Evolutionary conservation across 2,329 filamentous ascomycete species (phyloP).

Genomic region (Claviceps fusiformis): DNA sequence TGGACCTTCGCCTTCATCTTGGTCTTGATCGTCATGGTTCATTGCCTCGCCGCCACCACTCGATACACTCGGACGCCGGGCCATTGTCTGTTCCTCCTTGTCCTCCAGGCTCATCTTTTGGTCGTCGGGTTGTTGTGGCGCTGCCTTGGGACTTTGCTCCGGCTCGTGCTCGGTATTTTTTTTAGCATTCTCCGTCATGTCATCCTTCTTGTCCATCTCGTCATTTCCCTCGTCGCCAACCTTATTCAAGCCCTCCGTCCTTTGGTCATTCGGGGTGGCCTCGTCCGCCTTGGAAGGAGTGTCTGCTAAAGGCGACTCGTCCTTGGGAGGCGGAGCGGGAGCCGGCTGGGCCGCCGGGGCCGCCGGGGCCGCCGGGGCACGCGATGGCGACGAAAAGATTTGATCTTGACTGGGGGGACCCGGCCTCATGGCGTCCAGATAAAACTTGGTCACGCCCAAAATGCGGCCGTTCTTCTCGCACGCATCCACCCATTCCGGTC

Average conservation of each 20-base stretch:
- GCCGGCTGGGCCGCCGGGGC: not conserved
- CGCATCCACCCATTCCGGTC: constrained; percentile 95
- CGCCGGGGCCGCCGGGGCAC: constrained; percentile 10
- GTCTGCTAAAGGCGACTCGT: constrained; percentile 14
- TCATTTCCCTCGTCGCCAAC: constrained; percentile 11
- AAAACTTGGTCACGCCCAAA: constrained; percentile 88
- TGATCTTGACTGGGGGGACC: constrained; percentile 25
- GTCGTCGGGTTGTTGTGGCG: constrained; percentile 27
- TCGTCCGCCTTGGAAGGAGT: constrained; percentile 11
- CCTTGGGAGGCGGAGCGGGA: constrained; percentile 16
- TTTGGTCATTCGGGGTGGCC: constrained; percentile 13
- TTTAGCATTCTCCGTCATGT: constrained; percentile 6
- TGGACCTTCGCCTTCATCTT: constrained; percentile 2
- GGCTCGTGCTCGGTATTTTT: constrained; percentile 7
- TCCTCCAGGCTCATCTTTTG: constrained; percentile 45
- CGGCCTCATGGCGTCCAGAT: constrained; percentile 63
- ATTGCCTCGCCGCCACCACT: constrained; percentile 11
- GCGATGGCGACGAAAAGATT: constrained; percentile 12
- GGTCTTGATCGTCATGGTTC: constrained; percentile 14
- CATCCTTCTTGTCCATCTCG: constrained; percentile 13
- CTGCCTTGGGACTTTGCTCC: constrained; percentile 23
- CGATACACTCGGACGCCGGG: constrained; percentile 26
- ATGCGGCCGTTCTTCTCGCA: constrained; percentile 89
- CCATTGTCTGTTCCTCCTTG: constrained; percentile 39
- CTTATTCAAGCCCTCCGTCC: constrained; percentile 6